Base-by-base conservation (phyloP, 2,329 filamentous ascomycete genomes). In the Dothideomycetes sp. region DNA sequence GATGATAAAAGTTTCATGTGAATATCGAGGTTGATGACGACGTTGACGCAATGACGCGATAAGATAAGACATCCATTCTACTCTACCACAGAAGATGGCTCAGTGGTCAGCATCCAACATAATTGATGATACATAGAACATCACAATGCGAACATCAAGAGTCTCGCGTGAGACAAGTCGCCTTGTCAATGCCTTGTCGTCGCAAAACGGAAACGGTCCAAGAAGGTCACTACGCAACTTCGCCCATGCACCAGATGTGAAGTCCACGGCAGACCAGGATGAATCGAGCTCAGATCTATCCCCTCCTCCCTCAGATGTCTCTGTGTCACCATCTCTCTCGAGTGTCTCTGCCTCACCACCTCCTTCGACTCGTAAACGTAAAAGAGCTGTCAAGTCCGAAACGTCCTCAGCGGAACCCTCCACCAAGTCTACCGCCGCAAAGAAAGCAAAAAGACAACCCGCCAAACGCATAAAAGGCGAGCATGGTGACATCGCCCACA, bases 401-500 rank as follows among this genome's bases (percentile, higher is more conserved):
- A 25, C 32, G 12, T 45, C 40, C 30, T 39, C 44, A 33, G 15
- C 37, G 6, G 36, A 37, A n/a, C 29, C 29, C 12, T 34, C 40
- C 7, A 27, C 39, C 15, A 39, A 31, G 2, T 17, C 33, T 25
- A 39, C 41, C 5, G 33, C 41, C 44, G 52, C 30, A 47, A 55
- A 44, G 15, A 49, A 48, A 15, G 34, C 45, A 4, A 48, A 45
- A 10, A 46, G 49, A 16, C 41, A 47, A 25, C 59, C 59, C 4
- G 53, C 57, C 2, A 61, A 61, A 41, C 53, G 48, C 28, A 54
- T 60, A 45, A 55, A 54, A 41, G 54, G 51, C 11, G 50, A 52
- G 30, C 45, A 55, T 50, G 57, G 58, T 34, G 33, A 30, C 6
- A 15, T 49, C 33, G 38, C 46, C 18, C 45, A 41, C 7, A 44